A percentile compares a stretch with the other conserved stretches of the same genome.
These are phyloP conservation scores for Talaromyces proteolyticus DNA, from an alignment of 495 filamentous ascomycete species.

Conservation along the genomic window DNA sequence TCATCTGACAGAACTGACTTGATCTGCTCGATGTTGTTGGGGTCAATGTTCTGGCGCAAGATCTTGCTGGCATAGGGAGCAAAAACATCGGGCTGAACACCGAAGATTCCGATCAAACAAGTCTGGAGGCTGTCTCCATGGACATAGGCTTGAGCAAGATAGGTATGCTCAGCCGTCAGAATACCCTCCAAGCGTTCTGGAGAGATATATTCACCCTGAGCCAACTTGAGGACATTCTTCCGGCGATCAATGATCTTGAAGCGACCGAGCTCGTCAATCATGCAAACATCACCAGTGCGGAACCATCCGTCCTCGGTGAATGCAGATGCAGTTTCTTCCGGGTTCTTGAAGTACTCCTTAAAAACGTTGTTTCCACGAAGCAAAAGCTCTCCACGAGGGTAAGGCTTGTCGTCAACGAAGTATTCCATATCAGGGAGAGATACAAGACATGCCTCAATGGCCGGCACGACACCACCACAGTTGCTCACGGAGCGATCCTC, in stretches of 20 bases:
- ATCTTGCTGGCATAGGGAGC: constrained; percentile 72
- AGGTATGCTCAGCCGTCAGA: constrained; percentile 71
- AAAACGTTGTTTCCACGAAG: constrained; percentile 76
- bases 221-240: constrained; percentile 97
- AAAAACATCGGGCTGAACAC: constrained; percentile 75
- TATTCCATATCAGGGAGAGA: constrained; percentile 97
- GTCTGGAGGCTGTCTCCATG: constrained; percentile 87
- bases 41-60: constrained; percentile 56
- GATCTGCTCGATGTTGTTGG: constrained; percentile 60
- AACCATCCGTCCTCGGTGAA: constrained; percentile 93
- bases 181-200: constrained; percentile 96
- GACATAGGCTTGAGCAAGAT: constrained; percentile 76
- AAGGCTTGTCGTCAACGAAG: constrained; percentile 81
- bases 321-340: constrained; percentile 76
- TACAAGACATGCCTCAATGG: constrained; percentile 70
- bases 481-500: constrained; percentile 73
- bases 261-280: constrained; percentile 76
- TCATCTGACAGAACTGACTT: constrained; percentile 58
- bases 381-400: constrained; percentile 86
- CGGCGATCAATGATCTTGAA: constrained; percentile 92
- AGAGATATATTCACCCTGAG: constrained; percentile 97
- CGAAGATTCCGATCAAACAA: constrained; percentile 81
- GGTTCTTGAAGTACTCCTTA: constrained; percentile 80
- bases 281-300: constrained; percentile 86
- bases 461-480: constrained; percentile 65